Conservation (phyloP, 805 yeast species). For the Wickerhamomyces chambardii region DNA sequence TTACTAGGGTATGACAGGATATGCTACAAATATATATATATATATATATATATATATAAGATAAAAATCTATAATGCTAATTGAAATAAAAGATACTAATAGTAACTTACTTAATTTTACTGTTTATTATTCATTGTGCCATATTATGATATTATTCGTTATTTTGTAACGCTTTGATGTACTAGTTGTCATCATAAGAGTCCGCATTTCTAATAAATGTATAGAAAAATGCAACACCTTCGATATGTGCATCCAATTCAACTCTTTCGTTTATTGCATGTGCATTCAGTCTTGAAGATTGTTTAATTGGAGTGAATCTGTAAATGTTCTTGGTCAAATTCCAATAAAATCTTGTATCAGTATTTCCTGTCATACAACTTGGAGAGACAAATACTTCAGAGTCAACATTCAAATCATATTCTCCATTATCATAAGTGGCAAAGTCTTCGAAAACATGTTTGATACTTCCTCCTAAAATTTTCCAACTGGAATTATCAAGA, state of each 20-base stretch:
- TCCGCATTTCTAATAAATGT: slow-evolving; percentile 5
- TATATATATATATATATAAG: too few relatives aligned
- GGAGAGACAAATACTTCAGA: neutral
- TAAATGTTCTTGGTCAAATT: slow-evolving; percentile 8
- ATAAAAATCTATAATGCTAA: too few relatives aligned
- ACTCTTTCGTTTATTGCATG: slow-evolving; percentile 11
- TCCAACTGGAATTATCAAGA: slow-evolving; percentile 1
- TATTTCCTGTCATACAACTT: neutral
- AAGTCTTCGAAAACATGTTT: slow-evolving; percentile 46
- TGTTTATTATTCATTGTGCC: too few relatives aligned
- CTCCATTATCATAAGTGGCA: slow-evolving; percentile 3
- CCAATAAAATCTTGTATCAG: slow-evolving; percentile 6
- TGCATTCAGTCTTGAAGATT: slow-evolving; percentile 9
- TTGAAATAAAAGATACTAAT: too few relatives aligned
- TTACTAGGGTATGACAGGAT: too few relatives aligned
- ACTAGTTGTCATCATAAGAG: neutral
- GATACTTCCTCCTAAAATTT: slow-evolving; percentile 27
- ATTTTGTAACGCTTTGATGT: too few relatives aligned
- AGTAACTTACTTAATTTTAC: too few relatives aligned
- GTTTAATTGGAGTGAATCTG: slow-evolving; percentile 7
- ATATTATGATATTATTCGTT: too few relatives aligned
- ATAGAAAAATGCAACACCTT: slow-evolving; percentile 10
- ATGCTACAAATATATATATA: too few relatives aligned
- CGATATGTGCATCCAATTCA: slow-evolving; percentile 11
- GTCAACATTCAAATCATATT: neutral